phyloP scores from a whole-genome alignment of 768 basidiomycete species.

The Tylopilus plumbeoviolaceoides region DNA sequence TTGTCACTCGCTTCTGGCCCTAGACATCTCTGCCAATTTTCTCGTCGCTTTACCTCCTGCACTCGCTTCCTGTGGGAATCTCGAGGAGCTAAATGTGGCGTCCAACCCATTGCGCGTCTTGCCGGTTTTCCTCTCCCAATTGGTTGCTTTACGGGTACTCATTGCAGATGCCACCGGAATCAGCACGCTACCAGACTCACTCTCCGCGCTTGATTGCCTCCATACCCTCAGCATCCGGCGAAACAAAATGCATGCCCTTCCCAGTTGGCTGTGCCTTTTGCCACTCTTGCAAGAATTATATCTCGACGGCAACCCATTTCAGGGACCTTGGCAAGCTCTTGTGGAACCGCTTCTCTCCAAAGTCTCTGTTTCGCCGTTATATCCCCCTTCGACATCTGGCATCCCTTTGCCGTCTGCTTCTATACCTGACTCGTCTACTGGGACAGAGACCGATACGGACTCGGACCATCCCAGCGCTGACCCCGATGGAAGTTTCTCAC shows the following conservation, averaged over 20 bases:
- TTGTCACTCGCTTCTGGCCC: constrained; percentile 73
- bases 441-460: constrained; percentile 49
- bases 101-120: constrained; percentile 89
- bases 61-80: constrained; percentile 69
- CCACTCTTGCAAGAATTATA: constrained; percentile 78
- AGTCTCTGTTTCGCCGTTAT: constrained; percentile 53
- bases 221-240: constrained; percentile 87
- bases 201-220: constrained; percentile 70
- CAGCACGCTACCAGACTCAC: constrained; percentile 65
- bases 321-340: constrained; percentile 87
- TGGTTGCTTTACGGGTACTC: constrained; percentile 77
- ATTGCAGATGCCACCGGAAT: constrained; percentile 92
- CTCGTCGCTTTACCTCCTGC: constrained; percentile 79
- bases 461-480: constrained; percentile 47
- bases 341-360: constrained; percentile 79
- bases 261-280: constrained; percentile 94
- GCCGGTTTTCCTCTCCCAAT: constrained; percentile 80
- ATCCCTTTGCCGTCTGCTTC: constrained; percentile 50
- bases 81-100: constrained; percentile 93
- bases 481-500: constrained; percentile 25
- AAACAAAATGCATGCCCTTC: constrained; percentile 84
- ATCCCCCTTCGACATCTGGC: constrained; percentile 63
- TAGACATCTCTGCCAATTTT: constrained; percentile 91
- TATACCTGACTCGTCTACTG: constrained; percentile 41
- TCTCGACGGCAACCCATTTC: constrained; percentile 96